phyloP scores from a whole-genome alignment of 495 filamentous ascomycete species.

The Xylaria flabelliformis region DNA sequence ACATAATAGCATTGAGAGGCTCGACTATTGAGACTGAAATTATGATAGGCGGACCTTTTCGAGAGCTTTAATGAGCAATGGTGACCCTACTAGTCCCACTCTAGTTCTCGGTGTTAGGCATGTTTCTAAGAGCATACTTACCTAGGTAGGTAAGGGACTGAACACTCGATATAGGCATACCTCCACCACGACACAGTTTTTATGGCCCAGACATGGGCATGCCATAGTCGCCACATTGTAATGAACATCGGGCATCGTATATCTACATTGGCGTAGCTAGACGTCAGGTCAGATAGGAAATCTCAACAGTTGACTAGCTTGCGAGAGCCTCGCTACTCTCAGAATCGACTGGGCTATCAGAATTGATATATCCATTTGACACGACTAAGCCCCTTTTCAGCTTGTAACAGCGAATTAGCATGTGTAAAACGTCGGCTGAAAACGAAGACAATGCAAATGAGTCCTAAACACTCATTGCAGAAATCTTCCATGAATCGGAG shows the following conservation, averaged over 20 bases:
- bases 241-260: neutral
- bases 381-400: too few relatives aligned
- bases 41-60: neutral
- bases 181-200: too few relatives aligned
- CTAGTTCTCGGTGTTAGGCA: neutral
- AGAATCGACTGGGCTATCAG: neutral
- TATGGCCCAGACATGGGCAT: neutral
- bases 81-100: neutral
- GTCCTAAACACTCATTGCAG: neutral
- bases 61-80: neutral
- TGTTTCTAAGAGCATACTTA: neutral
- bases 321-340: neutral
- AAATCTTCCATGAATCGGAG: slow-evolving; percentile 11
- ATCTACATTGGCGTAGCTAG: neutral
- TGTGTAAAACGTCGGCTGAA: neutral
- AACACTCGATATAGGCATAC: too few relatives aligned
- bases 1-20: too few relatives aligned
- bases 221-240: neutral
- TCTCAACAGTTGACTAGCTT: neutral
- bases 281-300: neutral
- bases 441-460: neutral
- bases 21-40: neutral
- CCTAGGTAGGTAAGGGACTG: too few relatives aligned
- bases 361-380: too few relatives aligned
- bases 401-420: neutral